Evolutionary conservation across 495 filamentous ascomycete genomes (phyloP).

Genomic region (Cudoniella acicularis): DNA sequence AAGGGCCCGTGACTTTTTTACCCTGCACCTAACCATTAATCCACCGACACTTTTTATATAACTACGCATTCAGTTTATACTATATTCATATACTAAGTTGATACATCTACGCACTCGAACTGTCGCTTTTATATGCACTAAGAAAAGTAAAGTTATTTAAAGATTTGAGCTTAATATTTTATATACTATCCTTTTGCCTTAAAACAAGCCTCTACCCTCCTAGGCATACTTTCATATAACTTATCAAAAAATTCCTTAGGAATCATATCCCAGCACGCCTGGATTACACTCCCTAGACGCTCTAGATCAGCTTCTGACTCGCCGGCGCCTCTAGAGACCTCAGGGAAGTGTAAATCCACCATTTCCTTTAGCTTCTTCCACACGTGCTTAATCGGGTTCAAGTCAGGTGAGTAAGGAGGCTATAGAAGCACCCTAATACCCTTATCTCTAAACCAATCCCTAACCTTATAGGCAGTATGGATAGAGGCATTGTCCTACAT

Average conservation of each 20-base stretch:
- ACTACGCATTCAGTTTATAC: neutral
- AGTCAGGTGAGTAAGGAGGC: conserved; percentile 1
- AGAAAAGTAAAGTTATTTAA: neutral
- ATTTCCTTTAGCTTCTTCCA: neutral
- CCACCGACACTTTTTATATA: neutral
- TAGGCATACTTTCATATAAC: neutral
- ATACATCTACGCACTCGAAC: neutral
- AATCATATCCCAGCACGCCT: neutral
- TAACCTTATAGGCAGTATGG: neutral
- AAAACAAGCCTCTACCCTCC: neutral
- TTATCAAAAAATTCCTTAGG: neutral
- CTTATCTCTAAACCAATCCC: neutral
- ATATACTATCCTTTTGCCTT: neutral
- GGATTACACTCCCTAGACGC: neutral
- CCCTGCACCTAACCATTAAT: neutral
- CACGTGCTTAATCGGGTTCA: conserved; percentile 1
- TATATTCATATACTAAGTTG: neutral
- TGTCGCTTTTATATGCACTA: neutral
- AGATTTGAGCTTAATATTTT: neutral
- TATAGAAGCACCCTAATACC: neutral
- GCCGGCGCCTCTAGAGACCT: neutral
- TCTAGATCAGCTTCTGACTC: neutral
- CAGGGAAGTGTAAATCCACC: neutral
- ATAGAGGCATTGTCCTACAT: conserved; percentile 6
- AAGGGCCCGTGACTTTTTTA: neutral